Evolutionary conservation across 768 basidiomycete species (phyloP).

Genomic region (Mycena leptocephala): DNA sequence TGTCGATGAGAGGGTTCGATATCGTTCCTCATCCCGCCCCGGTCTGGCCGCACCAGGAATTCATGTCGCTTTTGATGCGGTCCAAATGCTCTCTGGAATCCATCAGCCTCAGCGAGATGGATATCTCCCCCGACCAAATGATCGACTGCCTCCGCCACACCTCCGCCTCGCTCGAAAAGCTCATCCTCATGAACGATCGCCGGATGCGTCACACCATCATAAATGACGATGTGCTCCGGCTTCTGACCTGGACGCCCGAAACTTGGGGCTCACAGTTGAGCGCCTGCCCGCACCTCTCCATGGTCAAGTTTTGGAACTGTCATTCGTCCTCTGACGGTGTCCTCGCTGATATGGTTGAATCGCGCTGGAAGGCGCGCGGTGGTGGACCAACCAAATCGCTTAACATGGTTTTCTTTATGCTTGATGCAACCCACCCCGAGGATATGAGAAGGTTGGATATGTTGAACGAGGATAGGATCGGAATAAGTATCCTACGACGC

Average conservation of each 20-base stretch:
- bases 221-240: constrained; percentile 37
- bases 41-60: constrained; percentile 44
- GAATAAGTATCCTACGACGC: constrained; percentile 22
- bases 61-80: constrained; percentile 41
- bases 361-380: constrained; percentile 38
- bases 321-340: constrained; percentile 43
- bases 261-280: constrained; percentile 10
- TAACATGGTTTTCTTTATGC: constrained; percentile 38
- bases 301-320: constrained; percentile 45
- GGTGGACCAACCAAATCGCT: constrained; percentile 29
- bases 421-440: constrained; percentile 29
- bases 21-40: constrained; percentile 31
- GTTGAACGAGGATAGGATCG: constrained; percentile 33
- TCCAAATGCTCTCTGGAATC: constrained; percentile 40
- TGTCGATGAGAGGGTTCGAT: constrained; percentile 38
- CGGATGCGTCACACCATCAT: constrained; percentile 33
- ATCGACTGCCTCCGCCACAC: constrained; percentile 25
- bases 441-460: constrained; percentile 31
- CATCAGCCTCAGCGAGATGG: constrained; percentile 34
- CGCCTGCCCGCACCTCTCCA: constrained; percentile 41
- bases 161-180: constrained; percentile 35
- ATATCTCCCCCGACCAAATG: constrained; percentile 35
- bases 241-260: constrained; percentile 27
- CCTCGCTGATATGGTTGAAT: constrained; percentile 49
- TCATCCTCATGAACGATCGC: constrained; percentile 34